A percentile compares a stretch with the other conserved stretches of the same genome.
Conservation (phyloP, 768 basidiomycete genomes). For the Pleurotus platypus region DNA sequence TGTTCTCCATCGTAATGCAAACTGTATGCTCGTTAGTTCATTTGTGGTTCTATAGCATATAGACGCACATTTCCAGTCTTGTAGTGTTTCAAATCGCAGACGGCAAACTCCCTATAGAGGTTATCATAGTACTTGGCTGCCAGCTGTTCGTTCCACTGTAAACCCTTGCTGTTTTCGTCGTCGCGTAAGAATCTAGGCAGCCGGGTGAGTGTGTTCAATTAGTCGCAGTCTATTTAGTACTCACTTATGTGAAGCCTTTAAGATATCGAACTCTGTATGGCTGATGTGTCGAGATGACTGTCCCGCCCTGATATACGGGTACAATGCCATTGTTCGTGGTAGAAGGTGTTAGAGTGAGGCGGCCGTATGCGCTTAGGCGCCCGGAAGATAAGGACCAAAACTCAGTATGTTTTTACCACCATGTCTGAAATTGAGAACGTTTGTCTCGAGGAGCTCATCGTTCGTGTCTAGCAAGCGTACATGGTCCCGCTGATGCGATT, state of each 20-base stretch:
- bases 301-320: conserved; percentile 1
- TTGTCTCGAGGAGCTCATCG: too few species aligned
- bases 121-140: conserved; percentile 86
- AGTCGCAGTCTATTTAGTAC: conserved; percentile 2
- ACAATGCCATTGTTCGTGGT: neutral
- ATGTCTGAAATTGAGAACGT: too few species aligned
- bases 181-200: conserved; percentile 71
- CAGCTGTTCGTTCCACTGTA: conserved; percentile 80
- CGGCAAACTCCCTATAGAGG: conserved; percentile 88
- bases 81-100: conserved; percentile 95
- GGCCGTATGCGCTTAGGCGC: too few species aligned
- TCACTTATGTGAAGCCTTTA: conserved; percentile 70
- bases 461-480: too few species aligned
- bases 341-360: neutral
- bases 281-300: neutral
- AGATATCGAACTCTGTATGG: conserved; percentile 66
- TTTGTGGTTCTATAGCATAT: neutral
- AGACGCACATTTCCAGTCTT: conserved; percentile 79
- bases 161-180: conserved; percentile 32
- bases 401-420: too few species aligned
- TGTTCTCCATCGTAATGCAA: conserved; percentile 92
- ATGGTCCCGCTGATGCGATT: too few species aligned
- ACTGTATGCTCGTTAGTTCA: conserved; percentile 34
- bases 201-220: neutral
- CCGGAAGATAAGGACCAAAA: too few species aligned